A percentile compares a stretch with the other conserved stretches of the same genome.
These are phyloP conservation scores for Metarhizium robertsii DNA, from an alignment of 2,329 filamentous ascomycete species.

Conservation along the genomic window DNA sequence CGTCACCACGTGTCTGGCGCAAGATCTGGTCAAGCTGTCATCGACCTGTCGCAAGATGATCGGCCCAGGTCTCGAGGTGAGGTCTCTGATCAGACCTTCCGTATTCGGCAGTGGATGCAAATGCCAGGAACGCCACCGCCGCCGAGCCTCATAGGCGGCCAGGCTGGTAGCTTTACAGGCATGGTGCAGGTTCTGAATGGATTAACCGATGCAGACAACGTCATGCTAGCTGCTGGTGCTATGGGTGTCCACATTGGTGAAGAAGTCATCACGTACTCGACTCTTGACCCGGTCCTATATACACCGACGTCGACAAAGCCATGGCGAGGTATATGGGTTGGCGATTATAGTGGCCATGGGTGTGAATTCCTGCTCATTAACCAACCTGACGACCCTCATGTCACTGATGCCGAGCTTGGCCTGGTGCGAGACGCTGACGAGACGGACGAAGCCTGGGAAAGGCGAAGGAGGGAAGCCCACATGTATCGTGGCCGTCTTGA, in stretches of 20 bases:
- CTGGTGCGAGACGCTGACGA: slow-evolving; percentile 32
- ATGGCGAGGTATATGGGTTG: slow-evolving; percentile 85
- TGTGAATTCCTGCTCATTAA: slow-evolving; percentile 80
- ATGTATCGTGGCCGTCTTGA: slow-evolving; percentile 61
- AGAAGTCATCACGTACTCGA: slow-evolving; percentile 54
- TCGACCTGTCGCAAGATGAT: slow-evolving; percentile 18
- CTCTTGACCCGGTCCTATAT: slow-evolving; percentile 65
- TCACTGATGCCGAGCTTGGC: slow-evolving; percentile 29
- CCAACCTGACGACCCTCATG: slow-evolving; percentile 49
- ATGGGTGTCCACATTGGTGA: slow-evolving; percentile 42
- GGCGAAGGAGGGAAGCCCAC: slow-evolving; percentile 33
- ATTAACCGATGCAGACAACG: neutral
- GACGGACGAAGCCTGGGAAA: slow-evolving; percentile 34
- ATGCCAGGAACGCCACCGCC: slow-evolving; percentile 33
- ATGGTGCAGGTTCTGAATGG: slow-evolving; percentile 10
- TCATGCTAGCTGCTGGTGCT: slow-evolving; percentile 9
- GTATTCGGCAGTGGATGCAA: slow-evolving; percentile 68
- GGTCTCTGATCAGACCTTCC: slow-evolving; percentile 61
- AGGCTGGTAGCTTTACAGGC: slow-evolving; percentile 14
- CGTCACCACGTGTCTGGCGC: slow-evolving; percentile 37
- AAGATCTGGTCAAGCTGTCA: slow-evolving; percentile 14
- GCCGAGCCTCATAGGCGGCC: slow-evolving; percentile 18
- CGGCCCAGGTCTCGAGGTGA: slow-evolving; percentile 43
- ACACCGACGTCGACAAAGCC: slow-evolving; percentile 72
- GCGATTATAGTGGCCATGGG: slow-evolving; percentile 80